These are phyloP conservation scores for Allomyces macrogynus DNA, from an alignment of 192 early-diverging fungal species.

Conservation along the genomic window DNA sequence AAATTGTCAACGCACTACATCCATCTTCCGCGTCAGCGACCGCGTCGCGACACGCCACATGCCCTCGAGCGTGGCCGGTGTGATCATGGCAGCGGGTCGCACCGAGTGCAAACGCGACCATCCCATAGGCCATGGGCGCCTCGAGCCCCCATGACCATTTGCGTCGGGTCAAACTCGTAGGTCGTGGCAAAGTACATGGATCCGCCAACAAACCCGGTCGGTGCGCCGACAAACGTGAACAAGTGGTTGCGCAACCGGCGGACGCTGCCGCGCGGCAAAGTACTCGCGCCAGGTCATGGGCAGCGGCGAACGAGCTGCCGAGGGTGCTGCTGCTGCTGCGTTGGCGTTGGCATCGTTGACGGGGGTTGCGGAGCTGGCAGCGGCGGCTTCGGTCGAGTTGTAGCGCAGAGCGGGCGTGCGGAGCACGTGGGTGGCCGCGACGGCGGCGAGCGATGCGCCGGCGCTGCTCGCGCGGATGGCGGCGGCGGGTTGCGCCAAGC, in stretches of 20 bases:
- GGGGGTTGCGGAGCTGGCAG: no score
- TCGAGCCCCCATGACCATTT: background rate
- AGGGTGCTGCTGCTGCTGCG: no score
- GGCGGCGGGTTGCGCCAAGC: no score
- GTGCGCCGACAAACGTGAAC: background rate
- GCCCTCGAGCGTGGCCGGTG: background rate
- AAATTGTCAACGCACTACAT: no score
- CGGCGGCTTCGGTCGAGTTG: no score
- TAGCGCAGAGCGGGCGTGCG: no score
- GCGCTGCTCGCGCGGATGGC: no score
- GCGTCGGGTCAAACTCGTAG: background rate
- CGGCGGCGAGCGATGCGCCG: no score
- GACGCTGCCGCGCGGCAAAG: background rate
- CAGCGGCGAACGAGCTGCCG: no score
- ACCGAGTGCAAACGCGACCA: background rate
- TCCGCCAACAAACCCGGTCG: background rate
- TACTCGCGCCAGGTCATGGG: background rate
- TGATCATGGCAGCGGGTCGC: background rate
- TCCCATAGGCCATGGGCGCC: background rate
- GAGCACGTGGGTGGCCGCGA: no score
- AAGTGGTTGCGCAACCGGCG: background rate
- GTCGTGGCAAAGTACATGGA: background rate
- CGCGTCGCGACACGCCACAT: background rate
- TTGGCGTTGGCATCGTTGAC: no score
- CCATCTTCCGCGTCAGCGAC: no score